Evolutionary conservation across 768 basidiomycete species (phyloP).

Genomic region (Gyrodon lividus): DNA sequence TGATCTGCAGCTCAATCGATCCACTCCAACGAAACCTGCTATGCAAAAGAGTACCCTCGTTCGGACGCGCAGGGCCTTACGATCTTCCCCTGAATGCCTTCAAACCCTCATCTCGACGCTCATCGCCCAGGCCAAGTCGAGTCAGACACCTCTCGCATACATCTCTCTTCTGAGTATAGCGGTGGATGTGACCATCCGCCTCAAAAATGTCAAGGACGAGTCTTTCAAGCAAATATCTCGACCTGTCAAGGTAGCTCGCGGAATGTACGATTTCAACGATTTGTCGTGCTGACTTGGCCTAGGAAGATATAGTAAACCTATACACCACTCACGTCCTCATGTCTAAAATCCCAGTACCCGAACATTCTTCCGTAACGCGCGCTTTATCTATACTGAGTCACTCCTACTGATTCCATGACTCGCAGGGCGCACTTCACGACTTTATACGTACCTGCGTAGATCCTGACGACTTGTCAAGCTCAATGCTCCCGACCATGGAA

Average conservation of each 20-base stretch:
- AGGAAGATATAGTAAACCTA: conserved; percentile 59
- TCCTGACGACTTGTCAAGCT: conserved; percentile 47
- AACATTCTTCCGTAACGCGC: conserved; percentile 55
- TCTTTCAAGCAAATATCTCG: conserved; percentile 42
- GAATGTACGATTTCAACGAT: background rate
- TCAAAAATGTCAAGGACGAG: conserved; percentile 54
- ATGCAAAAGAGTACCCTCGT: conserved; percentile 61
- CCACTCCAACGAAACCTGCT: conserved; percentile 52
- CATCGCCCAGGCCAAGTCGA: conserved; percentile 49
- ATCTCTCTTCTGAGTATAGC: conserved; percentile 64
- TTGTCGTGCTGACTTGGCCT: conserved; percentile 3
- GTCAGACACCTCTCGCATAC: conserved; percentile 39
- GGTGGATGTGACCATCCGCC: conserved; percentile 66
- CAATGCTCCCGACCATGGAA: conserved; percentile 71
- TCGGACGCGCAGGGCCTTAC: conserved; percentile 62
- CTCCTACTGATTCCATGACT: conserved; percentile 10
- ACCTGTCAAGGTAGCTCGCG: conserved; percentile 44
- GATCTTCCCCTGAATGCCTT: conserved; percentile 57
- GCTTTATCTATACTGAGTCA: conserved; percentile 2
- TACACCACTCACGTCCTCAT: conserved; percentile 65
- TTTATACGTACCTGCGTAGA: conserved; percentile 57
- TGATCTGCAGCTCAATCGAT: conserved; percentile 54
- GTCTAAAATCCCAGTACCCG: conserved; percentile 60
- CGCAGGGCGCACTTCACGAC: conserved; percentile 54
- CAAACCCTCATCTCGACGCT: conserved; percentile 52